Base-by-base conservation (phyloP, 306 rosid genomes). In the Boehmeria nivea region DNA sequence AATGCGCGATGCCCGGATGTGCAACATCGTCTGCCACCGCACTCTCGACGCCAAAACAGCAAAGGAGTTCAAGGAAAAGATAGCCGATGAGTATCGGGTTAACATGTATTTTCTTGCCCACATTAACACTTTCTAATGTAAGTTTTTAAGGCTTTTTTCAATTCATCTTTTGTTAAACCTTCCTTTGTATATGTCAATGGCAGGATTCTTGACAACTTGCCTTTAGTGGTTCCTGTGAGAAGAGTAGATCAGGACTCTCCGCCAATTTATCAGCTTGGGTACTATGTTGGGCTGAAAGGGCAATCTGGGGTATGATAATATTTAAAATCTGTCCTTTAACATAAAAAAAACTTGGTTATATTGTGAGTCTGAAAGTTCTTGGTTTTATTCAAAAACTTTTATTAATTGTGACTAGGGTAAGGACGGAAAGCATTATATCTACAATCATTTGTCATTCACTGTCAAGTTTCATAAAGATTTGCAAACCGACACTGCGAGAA, bases 121-220 rank as follows among this genome's bases (percentile, higher is more conserved):
- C 47, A 14, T n/a, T 23, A n/a, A 46, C 14, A 44, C 26, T 66
- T 25, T 11, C 9, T 19, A 13, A 28, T 19, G 14, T 45, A 21
- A 52, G 34, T 21, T 21, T 36, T 23, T 12, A 23, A 20, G 18
- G 3, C 59, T 16, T 28, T 9, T 6, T 28, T 46, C 22, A 26
- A 63, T 26, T 64, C 37, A 43, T 72, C 63, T 60, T 51, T 36
- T 40, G 39, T 54, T 61, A 33, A 58, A 64, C 40, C 60, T 1
- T 38, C 49, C 42, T 48, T 61, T 37, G 63, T 71, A 24, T 62
- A 36, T 60, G 33, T 43, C 79, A 91, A 36, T 63, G 38, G 38
- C 78, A 91, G 99, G 96, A 91, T 91, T 75, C 89, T 91, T 18
- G 99, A 91, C 64, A 91, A 91, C 63, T 88, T 91, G 62, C 99